These are phyloP conservation scores for Syzygium grande DNA, from an alignment of 345 rosid species.

Conservation along the genomic window DNA sequence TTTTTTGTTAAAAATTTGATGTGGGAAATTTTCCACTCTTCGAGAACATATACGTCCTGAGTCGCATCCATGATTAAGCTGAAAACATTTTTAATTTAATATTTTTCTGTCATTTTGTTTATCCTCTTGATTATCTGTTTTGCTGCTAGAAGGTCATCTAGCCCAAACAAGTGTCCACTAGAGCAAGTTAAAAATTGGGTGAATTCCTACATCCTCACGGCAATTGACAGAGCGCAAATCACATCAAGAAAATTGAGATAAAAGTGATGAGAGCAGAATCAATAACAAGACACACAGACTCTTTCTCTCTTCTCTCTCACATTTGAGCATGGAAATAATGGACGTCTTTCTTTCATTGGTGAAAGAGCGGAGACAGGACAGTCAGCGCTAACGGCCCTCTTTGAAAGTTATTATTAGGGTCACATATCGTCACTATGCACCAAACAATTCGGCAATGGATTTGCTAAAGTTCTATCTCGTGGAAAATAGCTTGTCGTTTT, in stretches of 20 bases:
- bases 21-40: neutral
- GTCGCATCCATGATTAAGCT: neutral
- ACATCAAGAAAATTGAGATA: too few relatives aligned
- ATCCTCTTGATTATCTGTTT: neutral
- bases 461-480: too few relatives aligned
- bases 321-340: neutral
- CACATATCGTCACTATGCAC: too few relatives aligned
- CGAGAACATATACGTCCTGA: neutral
- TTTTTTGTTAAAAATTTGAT: neutral
- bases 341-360: neutral
- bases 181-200: too few relatives aligned
- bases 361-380: neutral
- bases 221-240: too few relatives aligned
- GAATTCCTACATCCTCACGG: too few relatives aligned
- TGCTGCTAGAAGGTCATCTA: neutral
- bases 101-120: neutral
- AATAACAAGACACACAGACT: neutral
- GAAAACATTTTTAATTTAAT: neutral
- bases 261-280: neutral
- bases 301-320: neutral
- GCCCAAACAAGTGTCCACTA: too few relatives aligned
- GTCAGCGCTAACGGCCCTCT: too few relatives aligned
- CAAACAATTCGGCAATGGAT: too few relatives aligned
- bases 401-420: too few relatives aligned
- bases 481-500: too few relatives aligned